Percentiles rank a stretch among this genome's conserved stretches.
These are phyloP conservation scores for Avena atlantica DNA, from an alignment of 176 grass and related monocot species.

Conservation along the genomic window DNA sequence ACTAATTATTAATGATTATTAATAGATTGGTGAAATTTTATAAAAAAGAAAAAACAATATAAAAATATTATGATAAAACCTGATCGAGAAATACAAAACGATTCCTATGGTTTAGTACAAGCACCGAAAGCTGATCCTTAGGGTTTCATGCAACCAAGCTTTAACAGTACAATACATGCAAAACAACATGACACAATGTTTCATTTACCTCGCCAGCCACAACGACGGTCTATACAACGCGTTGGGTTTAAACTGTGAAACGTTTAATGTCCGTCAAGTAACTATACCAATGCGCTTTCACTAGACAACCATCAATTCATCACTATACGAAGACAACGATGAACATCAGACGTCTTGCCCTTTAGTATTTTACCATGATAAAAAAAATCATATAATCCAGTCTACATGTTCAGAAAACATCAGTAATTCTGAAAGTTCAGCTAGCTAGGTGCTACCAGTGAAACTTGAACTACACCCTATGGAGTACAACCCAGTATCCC, in stretches of 20 bases:
- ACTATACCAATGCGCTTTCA: neutral
- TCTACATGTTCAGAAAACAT: slow-evolving; percentile 24
- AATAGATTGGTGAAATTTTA: no score
- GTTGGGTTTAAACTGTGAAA: neutral
- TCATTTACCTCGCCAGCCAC: neutral
- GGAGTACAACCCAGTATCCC: slow-evolving; percentile 23
- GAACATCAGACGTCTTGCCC: neutral
- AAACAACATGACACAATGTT: neutral
- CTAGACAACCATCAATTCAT: no score
- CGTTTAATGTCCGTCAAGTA: neutral
- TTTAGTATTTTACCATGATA: neutral
- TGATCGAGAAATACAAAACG: no score
- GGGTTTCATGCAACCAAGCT: no score
- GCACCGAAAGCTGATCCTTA: no score
- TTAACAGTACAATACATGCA: neutral
- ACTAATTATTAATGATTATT: no score
- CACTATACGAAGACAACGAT: no score
- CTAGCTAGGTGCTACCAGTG: slow-evolving; percentile 39
- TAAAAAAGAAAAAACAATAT: no score
- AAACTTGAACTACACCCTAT: slow-evolving; percentile 17
- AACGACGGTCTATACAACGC: neutral
- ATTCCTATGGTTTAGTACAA: no score
- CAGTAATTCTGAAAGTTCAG: slow-evolving; percentile 5
- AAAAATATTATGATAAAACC: no score
- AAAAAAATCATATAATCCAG: slow-evolving; percentile 35